Base-by-base conservation (phyloP, 192 early-diverging fungal species). In the Podila minutissima region DNA sequence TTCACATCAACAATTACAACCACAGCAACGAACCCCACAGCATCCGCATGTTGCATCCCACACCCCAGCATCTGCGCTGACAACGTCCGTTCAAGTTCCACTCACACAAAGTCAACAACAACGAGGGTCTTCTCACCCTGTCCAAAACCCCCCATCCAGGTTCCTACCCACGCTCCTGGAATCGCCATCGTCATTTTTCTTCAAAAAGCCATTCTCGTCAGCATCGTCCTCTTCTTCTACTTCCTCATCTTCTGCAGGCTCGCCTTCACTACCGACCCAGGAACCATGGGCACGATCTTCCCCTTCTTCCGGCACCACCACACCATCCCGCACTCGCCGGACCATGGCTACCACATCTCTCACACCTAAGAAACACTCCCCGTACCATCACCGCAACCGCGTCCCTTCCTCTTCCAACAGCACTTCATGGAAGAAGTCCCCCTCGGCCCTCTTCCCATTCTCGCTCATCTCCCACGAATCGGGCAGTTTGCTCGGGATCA, bases 381-480 rank as follows among this genome's bases (percentile, higher is more conserved):
- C 59, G 33, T 15, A 32, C 26, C 41, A 35, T n/a, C 8, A 29
- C 46, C 51, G 17, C 9, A 46, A 46, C 41, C 15, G 15, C 0
- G 2, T 4, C 41, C 12, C 41, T 46, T 13, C 41, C 8, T 1
- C 41, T 2, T 46, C 41, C 15, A 46, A 46, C 41, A 46, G 41
- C 15, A 46, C 41, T 8, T 29, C 53, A 6, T 70, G 74, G 74
- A 76, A 76, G 5, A 64, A 53, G 22, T 67, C 67, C 0, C 41
- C 75, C 7, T 71, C 69, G 20, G 55, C 26, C 46, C 59, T 78
- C 13, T 78, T 78, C 13, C 75, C 69, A 11, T 78, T 71, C 64
- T 78, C 75, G 2, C 51, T 78, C 7, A 69, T 78, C 26, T 67
- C 75, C 0, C 71, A 78, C 51, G 75, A 78, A 51, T 66, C 64